Evolutionary conservation across 225 moss, liverwort and hornwort genomes (phyloP).

Genomic region (Takakia lepidozioides): DNA sequence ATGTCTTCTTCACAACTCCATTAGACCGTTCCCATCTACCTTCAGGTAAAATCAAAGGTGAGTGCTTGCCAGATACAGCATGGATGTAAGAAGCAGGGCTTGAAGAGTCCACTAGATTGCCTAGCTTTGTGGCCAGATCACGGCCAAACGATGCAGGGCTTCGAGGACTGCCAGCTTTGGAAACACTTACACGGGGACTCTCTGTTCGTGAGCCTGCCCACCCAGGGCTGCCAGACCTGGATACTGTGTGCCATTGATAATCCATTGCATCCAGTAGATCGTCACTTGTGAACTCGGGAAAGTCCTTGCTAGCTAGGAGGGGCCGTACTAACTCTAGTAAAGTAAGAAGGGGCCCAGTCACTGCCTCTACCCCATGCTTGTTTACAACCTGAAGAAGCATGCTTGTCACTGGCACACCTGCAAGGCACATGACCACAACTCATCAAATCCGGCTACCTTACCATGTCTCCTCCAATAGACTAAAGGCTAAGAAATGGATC

Average conservation of each 20-base stretch:
- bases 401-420: slow-evolving; percentile 26
- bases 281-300: slow-evolving; percentile 31
- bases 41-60: background rate
- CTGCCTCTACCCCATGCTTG: slow-evolving; percentile 27
- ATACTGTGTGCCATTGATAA: slow-evolving; percentile 25
- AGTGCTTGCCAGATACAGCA: background rate
- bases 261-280: slow-evolving; percentile 37
- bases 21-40: slow-evolving; percentile 8
- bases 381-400: slow-evolving; percentile 19
- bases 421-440: too few species aligned
- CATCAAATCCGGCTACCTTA: too few species aligned
- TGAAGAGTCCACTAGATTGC: slow-evolving; percentile 11
- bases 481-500: too few species aligned
- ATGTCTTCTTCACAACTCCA: slow-evolving; percentile 1
- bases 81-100: slow-evolving; percentile 8
- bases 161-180: slow-evolving; percentile 12
- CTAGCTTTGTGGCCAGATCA: slow-evolving; percentile 1
- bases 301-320: slow-evolving; percentile 19
- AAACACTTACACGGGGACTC: slow-evolving; percentile 34
- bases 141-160: slow-evolving; percentile 10
- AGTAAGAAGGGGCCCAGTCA: slow-evolving; percentile 16
- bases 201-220: slow-evolving; percentile 18
- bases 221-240: slow-evolving; percentile 21
- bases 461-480: too few species aligned
- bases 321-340: slow-evolving; percentile 26